Base-by-base conservation (phyloP, 805 yeast genomes). In the Debaryomyces maramus region DNA sequence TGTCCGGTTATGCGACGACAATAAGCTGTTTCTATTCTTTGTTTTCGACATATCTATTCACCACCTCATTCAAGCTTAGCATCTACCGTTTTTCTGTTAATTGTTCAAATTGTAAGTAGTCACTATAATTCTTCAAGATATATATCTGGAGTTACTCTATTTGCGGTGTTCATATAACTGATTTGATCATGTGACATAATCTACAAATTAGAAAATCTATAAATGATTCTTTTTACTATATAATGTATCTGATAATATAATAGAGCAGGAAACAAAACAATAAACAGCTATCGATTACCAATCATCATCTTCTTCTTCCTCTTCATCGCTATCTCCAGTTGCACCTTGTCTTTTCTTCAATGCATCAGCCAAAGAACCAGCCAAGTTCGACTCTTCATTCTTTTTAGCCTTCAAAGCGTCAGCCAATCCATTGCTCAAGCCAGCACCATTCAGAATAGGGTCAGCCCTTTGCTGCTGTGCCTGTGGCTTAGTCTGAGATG, bases 311-410 rank as follows among this genome's bases (percentile, higher is more conserved):
- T 78, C 86, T 2, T 75, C 84, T 40, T 83, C 90, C 11, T 81
- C 89, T 40, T 80, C 88, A 45, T 83, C 80, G 28, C 79, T 85
- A 65, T 78, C 77, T 44, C 77, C 75, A 11, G 88, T 78, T 3
- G 88, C 88, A 8, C 65, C 73, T 43, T 66, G 69, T 58, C 93
- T 77, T 38, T 81, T 85, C 57, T 84, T 85, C 51, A 89, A 75
- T 1, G 96, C 96, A 44, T 86, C 88, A 0, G 96, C 96, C 43
- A 89, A 69, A 5, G 91, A 89, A n/a, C 88, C 90, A 9, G 91
- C 93, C 51, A 87, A 68, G 1, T 70, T 63, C 11, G 67, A 65
- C 44, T 81, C 87, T 40, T 77, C 84, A 41, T 74, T 75, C 49
- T 80, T 74, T 63, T 80, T 81, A 14, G 81, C 80, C 61, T 68